These are phyloP conservation scores for Metschnikowia picachoensis DNA, from an alignment of 805 yeast genomes.

Conservation along the genomic window DNA sequence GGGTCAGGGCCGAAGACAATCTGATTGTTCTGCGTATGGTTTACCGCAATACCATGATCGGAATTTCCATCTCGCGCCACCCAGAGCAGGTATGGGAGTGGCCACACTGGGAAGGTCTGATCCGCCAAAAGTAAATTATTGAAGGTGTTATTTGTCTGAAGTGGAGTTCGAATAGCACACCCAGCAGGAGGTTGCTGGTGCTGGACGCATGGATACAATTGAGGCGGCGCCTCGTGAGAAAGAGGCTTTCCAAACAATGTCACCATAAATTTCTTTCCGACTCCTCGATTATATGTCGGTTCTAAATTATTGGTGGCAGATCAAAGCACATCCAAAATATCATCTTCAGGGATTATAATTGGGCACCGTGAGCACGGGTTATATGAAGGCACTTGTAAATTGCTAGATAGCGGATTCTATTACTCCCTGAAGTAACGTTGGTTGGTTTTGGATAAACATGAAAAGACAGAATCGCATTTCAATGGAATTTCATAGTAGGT, in stretches of 20 bases:
- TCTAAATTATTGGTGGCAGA: too few species aligned
- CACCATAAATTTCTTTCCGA: conserved; percentile 2
- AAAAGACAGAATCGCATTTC: too few species aligned
- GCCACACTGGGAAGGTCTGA: conserved; percentile 71
- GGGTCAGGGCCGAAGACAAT: conserved; percentile 70
- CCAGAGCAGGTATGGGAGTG: conserved; percentile 81
- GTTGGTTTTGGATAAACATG: too few species aligned
- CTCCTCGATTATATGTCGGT: background rate
- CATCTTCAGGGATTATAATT: too few species aligned
- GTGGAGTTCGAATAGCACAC: conserved; percentile 34
- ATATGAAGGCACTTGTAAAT: too few species aligned
- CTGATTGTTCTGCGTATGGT: conserved; percentile 57
- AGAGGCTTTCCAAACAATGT: conserved; percentile 39
- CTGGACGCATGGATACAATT: conserved; percentile 32
- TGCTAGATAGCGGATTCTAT: too few species aligned
- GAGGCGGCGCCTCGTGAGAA: conserved; percentile 41
- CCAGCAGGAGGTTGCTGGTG: conserved; percentile 38
- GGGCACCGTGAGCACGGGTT: too few species aligned
- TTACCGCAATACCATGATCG: conserved; percentile 61
- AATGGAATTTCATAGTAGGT: too few species aligned
- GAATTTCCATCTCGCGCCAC: conserved; percentile 43
- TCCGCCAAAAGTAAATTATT: conserved; percentile 65
- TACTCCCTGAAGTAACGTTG: too few species aligned
- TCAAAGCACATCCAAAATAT: too few species aligned
- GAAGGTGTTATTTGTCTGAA: conserved; percentile 76